Conservation (phyloP, 768 basidiomycete genomes). For the Suillus clintonianus region DNA sequence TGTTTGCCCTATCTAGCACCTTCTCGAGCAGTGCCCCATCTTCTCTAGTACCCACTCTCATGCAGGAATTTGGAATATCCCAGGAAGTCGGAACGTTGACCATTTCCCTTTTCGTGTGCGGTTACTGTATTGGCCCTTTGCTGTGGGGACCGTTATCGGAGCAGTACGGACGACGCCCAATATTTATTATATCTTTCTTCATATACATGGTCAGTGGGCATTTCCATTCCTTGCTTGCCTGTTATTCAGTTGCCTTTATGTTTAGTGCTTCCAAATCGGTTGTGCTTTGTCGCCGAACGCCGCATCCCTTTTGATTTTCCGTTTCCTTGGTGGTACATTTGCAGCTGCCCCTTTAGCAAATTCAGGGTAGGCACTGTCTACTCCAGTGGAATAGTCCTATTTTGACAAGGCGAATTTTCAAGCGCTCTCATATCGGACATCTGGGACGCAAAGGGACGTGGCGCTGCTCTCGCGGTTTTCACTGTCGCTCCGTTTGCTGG, state of each 20-base stretch:
- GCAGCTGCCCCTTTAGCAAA: constrained; percentile 71
- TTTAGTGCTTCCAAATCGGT: constrained; percentile 61
- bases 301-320: constrained; percentile 62
- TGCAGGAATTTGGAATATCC: constrained; percentile 49
- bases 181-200: constrained; percentile 58
- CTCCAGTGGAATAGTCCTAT: neutral
- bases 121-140: constrained; percentile 66
- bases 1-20: constrained; percentile 40
- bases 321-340: constrained; percentile 71
- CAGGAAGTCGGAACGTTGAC: constrained; percentile 53
- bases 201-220: constrained; percentile 48
- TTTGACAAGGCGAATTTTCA: constrained; percentile 1
- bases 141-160: constrained; percentile 60
- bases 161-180: constrained; percentile 57
- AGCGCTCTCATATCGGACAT: constrained; percentile 59
- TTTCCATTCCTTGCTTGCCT: neutral
- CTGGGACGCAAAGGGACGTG: constrained; percentile 63
- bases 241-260: constrained; percentile 1
- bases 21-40: constrained; percentile 65
- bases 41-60: constrained; percentile 46
- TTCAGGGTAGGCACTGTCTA: constrained; percentile 48
- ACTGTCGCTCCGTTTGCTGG: constrained; percentile 69
- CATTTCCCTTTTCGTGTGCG: constrained; percentile 65
- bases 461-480: constrained; percentile 67
- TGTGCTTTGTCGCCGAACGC: constrained; percentile 64